Evolutionary conservation across 2,329 filamentous ascomycete genomes (phyloP).

Genomic region (Thielaviopsis ethacetica): DNA sequence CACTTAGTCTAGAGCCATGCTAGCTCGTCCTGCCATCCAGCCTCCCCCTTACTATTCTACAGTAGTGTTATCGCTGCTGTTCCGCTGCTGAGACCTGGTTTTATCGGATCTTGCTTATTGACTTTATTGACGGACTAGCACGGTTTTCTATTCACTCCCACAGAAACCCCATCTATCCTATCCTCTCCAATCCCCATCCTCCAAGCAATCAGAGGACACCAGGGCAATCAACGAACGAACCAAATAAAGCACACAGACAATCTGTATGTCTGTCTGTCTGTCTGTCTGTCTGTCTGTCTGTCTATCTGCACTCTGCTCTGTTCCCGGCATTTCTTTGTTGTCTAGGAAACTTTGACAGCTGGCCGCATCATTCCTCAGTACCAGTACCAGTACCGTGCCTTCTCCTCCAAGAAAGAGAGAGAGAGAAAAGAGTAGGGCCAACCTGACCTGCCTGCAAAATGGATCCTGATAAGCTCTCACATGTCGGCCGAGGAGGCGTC

Average conservation of each 20-base stretch:
- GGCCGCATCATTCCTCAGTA: no score
- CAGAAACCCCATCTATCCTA: not conserved
- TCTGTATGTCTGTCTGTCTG: no score
- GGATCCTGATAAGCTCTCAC: not conserved
- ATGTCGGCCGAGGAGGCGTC: constrained; percentile 41
- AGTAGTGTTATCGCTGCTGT: not conserved
- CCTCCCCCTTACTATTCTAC: not conserved
- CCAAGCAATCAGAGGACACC: not conserved
- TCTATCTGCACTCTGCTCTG: not conserved
- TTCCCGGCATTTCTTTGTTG: not conserved
- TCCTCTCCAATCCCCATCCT: not conserved
- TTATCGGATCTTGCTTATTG: no score
- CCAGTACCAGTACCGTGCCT: no score
- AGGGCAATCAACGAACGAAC: not conserved
- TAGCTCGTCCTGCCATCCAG: not conserved
- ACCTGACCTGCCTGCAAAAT: not conserved
- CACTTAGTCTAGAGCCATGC: no score
- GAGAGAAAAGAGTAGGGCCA: not conserved
- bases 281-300: no score
- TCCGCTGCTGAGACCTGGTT: no score
- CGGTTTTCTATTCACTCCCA: no score
- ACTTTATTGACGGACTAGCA: no score
- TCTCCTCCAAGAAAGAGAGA: no score
- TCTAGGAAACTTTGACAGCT: not conserved
- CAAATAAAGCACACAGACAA: not conserved